Conservation (phyloP, 192 early-diverging fungal species). For the Backusella morwellensis region DNA sequence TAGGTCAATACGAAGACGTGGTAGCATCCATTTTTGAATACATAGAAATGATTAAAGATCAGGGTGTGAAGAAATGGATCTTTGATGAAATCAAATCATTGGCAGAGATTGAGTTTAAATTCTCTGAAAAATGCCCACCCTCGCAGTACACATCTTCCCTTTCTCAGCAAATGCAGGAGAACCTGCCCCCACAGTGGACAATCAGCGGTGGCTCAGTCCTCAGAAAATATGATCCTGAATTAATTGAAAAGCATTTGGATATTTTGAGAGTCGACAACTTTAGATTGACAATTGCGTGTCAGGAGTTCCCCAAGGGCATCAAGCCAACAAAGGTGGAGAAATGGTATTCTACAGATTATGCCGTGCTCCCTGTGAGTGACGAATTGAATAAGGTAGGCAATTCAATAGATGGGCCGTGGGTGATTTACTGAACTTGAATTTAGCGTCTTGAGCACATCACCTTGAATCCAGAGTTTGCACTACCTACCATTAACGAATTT, state of each 20-base stretch:
- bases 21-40: slow-evolving; percentile 85
- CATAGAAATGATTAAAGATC: slow-evolving; percentile 72
- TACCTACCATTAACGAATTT: slow-evolving; percentile 76
- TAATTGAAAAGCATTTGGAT: slow-evolving; percentile 60
- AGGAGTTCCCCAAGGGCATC: slow-evolving; percentile 41
- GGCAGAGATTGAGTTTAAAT: slow-evolving; percentile 54
- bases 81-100: slow-evolving; percentile 71
- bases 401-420: slow-evolving; percentile 44
- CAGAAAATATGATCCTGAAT: slow-evolving; percentile 59
- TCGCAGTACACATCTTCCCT: slow-evolving; percentile 59
- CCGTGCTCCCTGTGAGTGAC: slow-evolving; percentile 52
- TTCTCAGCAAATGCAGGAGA: slow-evolving; percentile 73
- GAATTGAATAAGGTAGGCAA: slow-evolving; percentile 45
- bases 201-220: slow-evolving; percentile 62
- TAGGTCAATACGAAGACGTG: slow-evolving; percentile 67
- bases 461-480: slow-evolving; percentile 27
- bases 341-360: slow-evolving; percentile 83
- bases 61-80: slow-evolving; percentile 74
- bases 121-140: slow-evolving; percentile 67
- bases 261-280: slow-evolving; percentile 64
- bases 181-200: slow-evolving; percentile 61
- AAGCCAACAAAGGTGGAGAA: slow-evolving; percentile 57
- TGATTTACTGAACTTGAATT: slow-evolving; percentile 36
- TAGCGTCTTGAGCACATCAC: slow-evolving; percentile 30
- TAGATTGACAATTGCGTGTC: slow-evolving; percentile 47